Evolutionary conservation across 768 basidiomycete genomes (phyloP).

Genomic region (Lactifluus rugatus): DNA sequence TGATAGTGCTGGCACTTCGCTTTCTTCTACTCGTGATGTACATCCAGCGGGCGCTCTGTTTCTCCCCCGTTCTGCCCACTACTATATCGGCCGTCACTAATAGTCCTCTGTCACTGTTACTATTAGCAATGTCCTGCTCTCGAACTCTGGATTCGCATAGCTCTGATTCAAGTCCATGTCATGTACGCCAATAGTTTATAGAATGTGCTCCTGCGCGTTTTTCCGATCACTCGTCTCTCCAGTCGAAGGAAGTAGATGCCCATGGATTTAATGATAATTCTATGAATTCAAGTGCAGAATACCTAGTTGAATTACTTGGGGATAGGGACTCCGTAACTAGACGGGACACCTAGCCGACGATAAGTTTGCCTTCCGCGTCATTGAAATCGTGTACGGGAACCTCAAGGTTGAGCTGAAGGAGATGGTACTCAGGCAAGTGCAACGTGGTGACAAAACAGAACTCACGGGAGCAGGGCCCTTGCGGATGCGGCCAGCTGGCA

Average conservation of each 20-base stretch:
- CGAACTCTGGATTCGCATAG: not conserved
- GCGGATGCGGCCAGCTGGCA: conserved; percentile 80
- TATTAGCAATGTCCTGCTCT: conserved; percentile 7
- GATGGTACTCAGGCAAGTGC: conserved; percentile 10
- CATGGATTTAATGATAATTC: not conserved
- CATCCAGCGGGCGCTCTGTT: not conserved
- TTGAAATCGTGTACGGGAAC: conserved; percentile 83
- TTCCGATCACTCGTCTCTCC: not conserved
- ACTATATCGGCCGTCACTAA: conserved; percentile 4
- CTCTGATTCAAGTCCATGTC: conserved; percentile 6
- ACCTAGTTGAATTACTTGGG: not conserved
- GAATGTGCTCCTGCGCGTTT: not conserved
- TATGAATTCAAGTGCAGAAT: conserved; percentile 5
- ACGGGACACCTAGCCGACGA: conserved; percentile 54
- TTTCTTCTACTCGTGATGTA: not conserved
- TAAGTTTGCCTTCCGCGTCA: conserved; percentile 76
- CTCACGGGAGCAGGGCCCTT: conserved; percentile 94
- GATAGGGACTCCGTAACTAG: not conserved
- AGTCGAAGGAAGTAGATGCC: not conserved
- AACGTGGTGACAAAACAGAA: conserved; percentile 5
- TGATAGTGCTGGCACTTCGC: not conserved
- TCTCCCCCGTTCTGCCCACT: not conserved
- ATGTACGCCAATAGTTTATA: not conserved
- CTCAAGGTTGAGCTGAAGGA: conserved; percentile 78
- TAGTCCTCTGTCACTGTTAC: conserved; percentile 6